These are phyloP conservation scores for Tetrapisispora pingtungensis DNA, from an alignment of 805 yeast genomes.

Conservation along the genomic window DNA sequence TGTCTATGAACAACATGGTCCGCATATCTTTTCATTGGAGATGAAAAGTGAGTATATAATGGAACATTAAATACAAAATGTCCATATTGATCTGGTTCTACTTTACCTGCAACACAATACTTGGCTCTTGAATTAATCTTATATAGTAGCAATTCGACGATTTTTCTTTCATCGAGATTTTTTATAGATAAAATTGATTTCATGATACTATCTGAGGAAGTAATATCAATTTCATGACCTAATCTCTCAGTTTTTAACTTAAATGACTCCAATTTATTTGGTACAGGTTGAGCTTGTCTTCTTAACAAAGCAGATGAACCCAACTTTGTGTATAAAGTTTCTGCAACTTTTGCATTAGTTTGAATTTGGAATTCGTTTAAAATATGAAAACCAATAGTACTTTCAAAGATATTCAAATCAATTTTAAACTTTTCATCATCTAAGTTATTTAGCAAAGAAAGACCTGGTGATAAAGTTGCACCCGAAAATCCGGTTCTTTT, in stretches of 20 bases:
- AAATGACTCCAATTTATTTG: slow-evolving; percentile 71
- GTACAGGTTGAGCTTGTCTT: slow-evolving; percentile 77
- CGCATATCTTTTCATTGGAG: slow-evolving; percentile 86
- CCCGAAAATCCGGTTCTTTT: slow-evolving; percentile 15
- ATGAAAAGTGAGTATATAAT: slow-evolving; percentile 84
- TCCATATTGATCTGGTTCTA: slow-evolving; percentile 64
- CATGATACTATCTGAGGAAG: slow-evolving; percentile 60
- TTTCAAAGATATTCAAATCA: slow-evolving; percentile 62
- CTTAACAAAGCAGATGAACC: slow-evolving; percentile 80
- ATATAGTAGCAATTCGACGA: slow-evolving; percentile 67
- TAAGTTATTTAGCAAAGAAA: slow-evolving; percentile 64
- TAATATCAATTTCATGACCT: slow-evolving; percentile 63
- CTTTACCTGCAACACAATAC: slow-evolving; percentile 80
- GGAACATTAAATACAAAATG: slow-evolving; percentile 80
- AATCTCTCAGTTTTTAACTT: slow-evolving; percentile 57
- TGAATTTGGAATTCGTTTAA: slow-evolving; percentile 69
- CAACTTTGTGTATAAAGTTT: slow-evolving; percentile 57
- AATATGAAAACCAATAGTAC: slow-evolving; percentile 44
- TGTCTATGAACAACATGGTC: slow-evolving; percentile 92
- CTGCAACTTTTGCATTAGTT: slow-evolving; percentile 80
- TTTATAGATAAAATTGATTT: slow-evolving; percentile 56
- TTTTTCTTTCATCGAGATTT: slow-evolving; percentile 53
- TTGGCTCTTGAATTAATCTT: slow-evolving; percentile 81
- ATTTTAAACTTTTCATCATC: slow-evolving; percentile 78
- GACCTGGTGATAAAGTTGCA: slow-evolving; percentile 25